phyloP scores from a whole-genome alignment of 2,329 filamentous ascomycete species.

The Pseudocercospora vitis region DNA sequence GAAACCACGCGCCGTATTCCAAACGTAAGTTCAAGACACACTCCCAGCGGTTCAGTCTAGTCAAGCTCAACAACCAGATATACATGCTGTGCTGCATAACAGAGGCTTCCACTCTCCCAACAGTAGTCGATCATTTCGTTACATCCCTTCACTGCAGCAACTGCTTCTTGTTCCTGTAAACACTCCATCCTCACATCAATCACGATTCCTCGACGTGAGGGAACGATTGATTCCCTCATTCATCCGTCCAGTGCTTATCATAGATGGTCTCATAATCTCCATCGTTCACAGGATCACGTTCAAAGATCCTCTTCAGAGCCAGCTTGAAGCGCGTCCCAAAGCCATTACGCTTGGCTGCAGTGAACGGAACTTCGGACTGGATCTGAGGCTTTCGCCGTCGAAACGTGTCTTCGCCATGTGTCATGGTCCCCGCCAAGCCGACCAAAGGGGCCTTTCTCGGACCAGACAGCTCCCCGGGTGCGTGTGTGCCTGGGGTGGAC shows the following conservation, averaged over 20 bases:
- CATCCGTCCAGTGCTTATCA: constrained; percentile 37
- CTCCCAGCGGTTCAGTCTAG: too few relatives aligned
- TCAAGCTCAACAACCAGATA: too few relatives aligned
- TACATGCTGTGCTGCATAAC: too few relatives aligned
- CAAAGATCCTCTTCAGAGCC: constrained; percentile 33
- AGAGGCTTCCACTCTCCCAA: too few relatives aligned
- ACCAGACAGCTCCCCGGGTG: background rate
- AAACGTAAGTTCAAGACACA: too few relatives aligned
- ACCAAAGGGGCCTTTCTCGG: background rate
- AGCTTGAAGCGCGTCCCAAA: constrained; percentile 28
- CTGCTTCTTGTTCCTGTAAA: too few relatives aligned
- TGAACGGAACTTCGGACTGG: too few relatives aligned
- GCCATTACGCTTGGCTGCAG: background rate
- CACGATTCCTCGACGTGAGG: background rate
- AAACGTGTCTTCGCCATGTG: background rate
- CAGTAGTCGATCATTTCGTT: too few relatives aligned
- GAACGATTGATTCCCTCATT: constrained; percentile 10
- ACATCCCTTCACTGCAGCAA: too few relatives aligned
- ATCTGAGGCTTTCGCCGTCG: background rate
- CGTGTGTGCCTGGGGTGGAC: background rate
- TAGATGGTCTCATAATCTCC: constrained; percentile 28
- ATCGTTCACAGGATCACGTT: constrained; percentile 29
- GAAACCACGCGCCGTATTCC: too few relatives aligned
- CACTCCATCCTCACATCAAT: too few relatives aligned
- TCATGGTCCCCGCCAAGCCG: background rate